phyloP scores from a whole-genome alignment of 2,329 filamentous ascomycete genomes.

The Cyphellophora europaea region DNA sequence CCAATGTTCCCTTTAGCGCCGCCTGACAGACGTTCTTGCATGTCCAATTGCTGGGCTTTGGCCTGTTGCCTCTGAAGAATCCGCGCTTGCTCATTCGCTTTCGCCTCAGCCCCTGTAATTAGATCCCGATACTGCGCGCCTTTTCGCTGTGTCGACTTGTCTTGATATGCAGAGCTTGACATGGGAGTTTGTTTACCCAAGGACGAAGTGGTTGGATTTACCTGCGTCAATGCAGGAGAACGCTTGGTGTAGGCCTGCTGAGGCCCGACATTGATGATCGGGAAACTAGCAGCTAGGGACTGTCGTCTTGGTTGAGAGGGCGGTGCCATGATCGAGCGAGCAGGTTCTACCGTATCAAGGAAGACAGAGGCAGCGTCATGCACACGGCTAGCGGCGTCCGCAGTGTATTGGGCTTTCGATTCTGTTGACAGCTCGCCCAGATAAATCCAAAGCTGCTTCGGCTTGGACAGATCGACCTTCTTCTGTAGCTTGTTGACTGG shows the following conservation, averaged over 20 bases:
- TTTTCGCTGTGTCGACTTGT: slow-evolving; percentile 9
- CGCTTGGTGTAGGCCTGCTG: slow-evolving; percentile 13
- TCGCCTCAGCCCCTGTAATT: slow-evolving; percentile 15
- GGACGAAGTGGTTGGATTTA: not conserved
- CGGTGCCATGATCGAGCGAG: slow-evolving; percentile 17
- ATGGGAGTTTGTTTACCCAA: slow-evolving; percentile 1
- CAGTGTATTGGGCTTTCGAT: slow-evolving; percentile 81
- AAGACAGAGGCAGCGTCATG: slow-evolving; percentile 42
- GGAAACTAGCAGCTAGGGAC: slow-evolving; percentile 15
- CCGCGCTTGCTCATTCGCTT: slow-evolving; percentile 17
- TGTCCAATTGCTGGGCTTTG: slow-evolving; percentile 13
- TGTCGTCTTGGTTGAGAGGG: slow-evolving; percentile 19
- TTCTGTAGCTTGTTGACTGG: slow-evolving; percentile 50
- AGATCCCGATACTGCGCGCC: slow-evolving; percentile 14
- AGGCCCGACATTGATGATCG: slow-evolving; percentile 11
- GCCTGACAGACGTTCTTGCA: slow-evolving; percentile 1
- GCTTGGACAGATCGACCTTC: slow-evolving; percentile 62
- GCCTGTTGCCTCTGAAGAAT: slow-evolving; percentile 19
- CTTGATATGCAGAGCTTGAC: slow-evolving; percentile 9
- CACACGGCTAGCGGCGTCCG: slow-evolving; percentile 50
- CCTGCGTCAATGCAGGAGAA: not conserved
- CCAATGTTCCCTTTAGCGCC: slow-evolving; percentile 10
- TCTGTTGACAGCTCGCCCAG: slow-evolving; percentile 80
- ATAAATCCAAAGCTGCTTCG: slow-evolving; percentile 80
- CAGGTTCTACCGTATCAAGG: slow-evolving; percentile 35